Percentiles rank a stretch among this genome's conserved stretches.
Evolutionary conservation across 371 early-diverging fungal species (phyloP).

Genomic region (Apophysomyces trapeziformis): DNA sequence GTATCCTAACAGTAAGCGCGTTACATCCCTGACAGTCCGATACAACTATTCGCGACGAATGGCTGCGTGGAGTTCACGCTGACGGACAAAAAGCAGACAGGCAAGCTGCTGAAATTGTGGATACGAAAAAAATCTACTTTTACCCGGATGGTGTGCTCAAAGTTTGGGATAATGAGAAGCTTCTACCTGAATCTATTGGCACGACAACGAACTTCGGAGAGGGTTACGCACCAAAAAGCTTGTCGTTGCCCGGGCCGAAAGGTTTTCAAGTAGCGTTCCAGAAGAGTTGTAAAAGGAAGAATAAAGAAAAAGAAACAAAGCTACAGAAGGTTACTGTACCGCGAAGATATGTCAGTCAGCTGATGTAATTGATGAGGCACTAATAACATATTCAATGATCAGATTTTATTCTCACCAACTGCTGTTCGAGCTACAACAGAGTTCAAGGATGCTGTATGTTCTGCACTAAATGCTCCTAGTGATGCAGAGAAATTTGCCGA

Average conservation of each 20-base stretch:
- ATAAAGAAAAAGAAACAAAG: not conserved
- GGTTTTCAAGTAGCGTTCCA: not conserved
- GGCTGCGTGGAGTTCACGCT: not conserved
- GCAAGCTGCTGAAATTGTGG: not conserved
- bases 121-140: not conserved
- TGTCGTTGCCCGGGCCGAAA: not conserved
- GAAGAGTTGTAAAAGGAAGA: not conserved
- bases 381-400: not conserved
- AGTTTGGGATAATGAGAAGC: not conserved
- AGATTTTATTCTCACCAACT: constrained; percentile 2
- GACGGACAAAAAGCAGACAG: not conserved
- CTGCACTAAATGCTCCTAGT: not conserved
- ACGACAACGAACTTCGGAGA: too few species aligned
- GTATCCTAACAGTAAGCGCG: too few species aligned
- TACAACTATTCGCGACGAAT: not conserved
- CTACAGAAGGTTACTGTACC: not conserved
- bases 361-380: not conserved
- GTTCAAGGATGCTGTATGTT: not conserved
- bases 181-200: not conserved
- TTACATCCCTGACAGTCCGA: not conserved
- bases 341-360: not conserved
- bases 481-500: not conserved
- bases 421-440: not conserved
- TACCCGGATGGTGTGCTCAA: not conserved
- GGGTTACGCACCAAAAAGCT: not conserved